Evolutionary conservation across 2,329 filamentous ascomycete genomes (phyloP), one percentile per base, ranked within the genome.

Genomic region (Sporothrix phasma): DNA sequence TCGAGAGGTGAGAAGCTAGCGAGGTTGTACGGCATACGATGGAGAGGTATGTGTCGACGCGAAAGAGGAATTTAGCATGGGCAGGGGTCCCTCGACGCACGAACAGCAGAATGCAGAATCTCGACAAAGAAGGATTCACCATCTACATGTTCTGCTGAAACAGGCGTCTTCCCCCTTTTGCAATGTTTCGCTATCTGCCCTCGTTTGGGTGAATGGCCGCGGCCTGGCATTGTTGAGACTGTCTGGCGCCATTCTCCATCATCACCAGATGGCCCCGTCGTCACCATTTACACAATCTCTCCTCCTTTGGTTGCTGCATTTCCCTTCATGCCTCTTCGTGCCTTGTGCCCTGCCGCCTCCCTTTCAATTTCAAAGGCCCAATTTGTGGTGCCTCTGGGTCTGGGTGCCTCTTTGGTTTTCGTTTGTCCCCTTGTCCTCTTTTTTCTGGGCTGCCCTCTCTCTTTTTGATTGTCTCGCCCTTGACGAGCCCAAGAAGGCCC

Each of bases 391-490:
- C 11, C 2, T 56, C 19, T 24, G 24, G 31, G 19, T 56, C 19
- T 24, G 24, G 31, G 19, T 24, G 24, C 31, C 31, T 56, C n/a
- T 56, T 56, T 39, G 11, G 51, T 24, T 19, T 5, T 37, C 7
- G 8, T 56, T 56, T 39, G 51, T n/a, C 51, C n/a, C 31, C 10
- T 56, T 39, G 31, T 56, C 51, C 51, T 56, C 51, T 24, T 54
- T 54, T 54, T 22, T 15, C 6, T 39, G 37, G 10, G 51, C 5
- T 13, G 19, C n/a, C 39, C 56, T n/a, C 51, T 39, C 51, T 54
- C 37, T 43, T 26, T 45, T 31, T 31, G n/a, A 45, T 46, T 60
- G 39, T 60, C n/a, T 60, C 56, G 56, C 56, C 56, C 56, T 45
- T 60, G 56, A 60, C 26, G 41, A 60, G 37, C 19, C 13, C 47